Percentiles rank a stretch among this genome's conserved stretches.
Evolutionary conservation across 768 basidiomycete genomes (phyloP).

Genomic region (Kondoa malvinella): DNA sequence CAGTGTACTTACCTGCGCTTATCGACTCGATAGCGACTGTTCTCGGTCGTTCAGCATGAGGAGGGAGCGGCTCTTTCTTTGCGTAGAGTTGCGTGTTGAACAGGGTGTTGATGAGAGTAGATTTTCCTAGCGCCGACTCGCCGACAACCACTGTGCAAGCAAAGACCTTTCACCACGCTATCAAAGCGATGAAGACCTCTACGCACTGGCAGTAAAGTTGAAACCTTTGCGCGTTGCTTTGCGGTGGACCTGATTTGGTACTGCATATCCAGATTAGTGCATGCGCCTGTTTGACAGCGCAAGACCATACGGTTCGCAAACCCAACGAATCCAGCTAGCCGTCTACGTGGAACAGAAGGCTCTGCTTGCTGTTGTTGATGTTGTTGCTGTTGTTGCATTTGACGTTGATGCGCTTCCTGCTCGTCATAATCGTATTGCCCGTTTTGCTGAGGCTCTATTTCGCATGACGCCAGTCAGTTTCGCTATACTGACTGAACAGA

Average conservation of each 20-base stretch:
- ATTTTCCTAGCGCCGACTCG: constrained; percentile 97
- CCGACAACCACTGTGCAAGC: constrained; percentile 37
- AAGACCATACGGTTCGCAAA: not conserved
- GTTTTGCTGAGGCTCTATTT: not conserved
- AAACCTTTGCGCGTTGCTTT: constrained; percentile 96
- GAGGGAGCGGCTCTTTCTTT: constrained; percentile 64
- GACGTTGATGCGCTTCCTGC: not conserved
- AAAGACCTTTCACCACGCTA: too few species aligned
- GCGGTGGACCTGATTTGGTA: constrained; percentile 98
- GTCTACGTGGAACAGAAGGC: not conserved
- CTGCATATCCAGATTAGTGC: not conserved
- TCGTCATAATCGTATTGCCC: not conserved
- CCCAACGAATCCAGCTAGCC: not conserved
- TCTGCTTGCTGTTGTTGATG: not conserved
- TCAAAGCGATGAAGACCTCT: not conserved
- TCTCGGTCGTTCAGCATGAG: constrained; percentile 68
- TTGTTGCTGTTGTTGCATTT: not conserved
- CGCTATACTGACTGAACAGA: too few species aligned
- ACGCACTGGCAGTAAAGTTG: constrained; percentile 56
- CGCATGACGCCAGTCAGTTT: not conserved
- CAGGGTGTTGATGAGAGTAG: constrained; percentile 93
- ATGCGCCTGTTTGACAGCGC: too few species aligned
- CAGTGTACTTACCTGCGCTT: constrained; percentile 58
- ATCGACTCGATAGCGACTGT: constrained; percentile 98
- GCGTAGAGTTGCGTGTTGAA: constrained; percentile 95